phyloP scores from a whole-genome alignment of 805 yeast genomes.

The Sugiyamaella mastotermitis region DNA sequence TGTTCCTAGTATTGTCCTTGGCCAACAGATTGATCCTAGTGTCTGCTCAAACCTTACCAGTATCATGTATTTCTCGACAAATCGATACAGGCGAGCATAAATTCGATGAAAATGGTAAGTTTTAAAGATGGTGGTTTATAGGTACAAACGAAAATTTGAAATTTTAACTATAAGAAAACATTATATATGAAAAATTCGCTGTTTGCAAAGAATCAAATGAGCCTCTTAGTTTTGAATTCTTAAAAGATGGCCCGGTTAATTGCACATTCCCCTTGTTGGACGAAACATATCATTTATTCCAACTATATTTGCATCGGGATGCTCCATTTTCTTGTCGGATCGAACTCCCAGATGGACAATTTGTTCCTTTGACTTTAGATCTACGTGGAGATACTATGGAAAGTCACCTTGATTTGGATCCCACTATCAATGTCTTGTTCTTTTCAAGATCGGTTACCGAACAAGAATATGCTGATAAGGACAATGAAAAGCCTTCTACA shows the following conservation, averaged over 20 bases:
- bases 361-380: slow-evolving; percentile 16
- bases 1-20: too few relatives aligned
- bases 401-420: slow-evolving; percentile 15
- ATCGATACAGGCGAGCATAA: slow-evolving; percentile 74
- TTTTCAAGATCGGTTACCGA: slow-evolving; percentile 2
- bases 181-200: slow-evolving; percentile 55
- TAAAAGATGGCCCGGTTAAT: slow-evolving; percentile 40
- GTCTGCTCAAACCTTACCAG: slow-evolving; percentile 31
- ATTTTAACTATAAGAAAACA: slow-evolving; percentile 31
- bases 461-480: not conserved
- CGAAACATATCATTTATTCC: slow-evolving; percentile 64
- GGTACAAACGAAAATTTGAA: not conserved
- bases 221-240: slow-evolving; percentile 52
- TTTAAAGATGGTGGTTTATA: too few relatives aligned
- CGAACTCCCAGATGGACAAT: slow-evolving; percentile 45
- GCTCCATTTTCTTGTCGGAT: slow-evolving; percentile 66
- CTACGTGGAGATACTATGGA: slow-evolving; percentile 15
- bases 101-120: slow-evolving; percentile 43
- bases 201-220: slow-evolving; percentile 57
- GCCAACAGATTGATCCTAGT: not conserved
- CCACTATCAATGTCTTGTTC: slow-evolving; percentile 10
- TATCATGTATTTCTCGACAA: slow-evolving; percentile 60
- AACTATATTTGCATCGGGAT: slow-evolving; percentile 71
- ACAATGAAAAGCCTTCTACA: not conserved
- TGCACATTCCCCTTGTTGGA: slow-evolving; percentile 62